Evolutionary conservation across 2,329 filamentous ascomycete genomes (phyloP), one percentile per base, ranked within the genome.

Genomic region (Calonectria naviculata): DNA sequence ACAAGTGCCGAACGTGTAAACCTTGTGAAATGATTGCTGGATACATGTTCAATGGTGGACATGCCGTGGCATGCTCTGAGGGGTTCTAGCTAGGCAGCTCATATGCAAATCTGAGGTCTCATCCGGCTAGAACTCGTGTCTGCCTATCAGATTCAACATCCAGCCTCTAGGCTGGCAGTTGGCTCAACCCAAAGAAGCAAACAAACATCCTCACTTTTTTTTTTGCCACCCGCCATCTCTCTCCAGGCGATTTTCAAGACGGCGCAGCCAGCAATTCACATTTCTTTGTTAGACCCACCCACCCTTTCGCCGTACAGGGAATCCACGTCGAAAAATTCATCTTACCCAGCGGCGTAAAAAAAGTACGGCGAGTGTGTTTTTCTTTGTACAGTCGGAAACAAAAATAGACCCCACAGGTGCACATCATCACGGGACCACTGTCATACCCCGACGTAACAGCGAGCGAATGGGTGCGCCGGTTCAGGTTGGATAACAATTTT

Each of bases 341-440:
- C 28, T 26, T 46, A 13, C 31, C 21, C 49, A 21, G n/a, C 64
- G 17, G 34, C 52, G 38, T 47, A 58, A 56, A 19, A 56, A 19
- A 56, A 26, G 47, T 24, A 36, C 52, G 26, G 10, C 44, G 29
- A 28, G 5, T n/a, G n/a, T n/a, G n/a, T 15, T 65, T 36, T 49
- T 17, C 38, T 26, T 36, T 42, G n/a, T 42, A 41, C 61, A 61
- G 13, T 36, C 19, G 34, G 13, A 31, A 65, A 19, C 28, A 49
- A 60, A 72, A 72, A 70, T 71, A 62, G 60, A 70, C 69, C 71
- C 75, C 76, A 78, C 76, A 78, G 74, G 47, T 38, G 36, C 29
- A 28, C 36, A 68, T 58, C 54, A 78, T 78, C 76, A 78, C 76
- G 76, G 76, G 76, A 77, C 56, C 65, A 29, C 28, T 47, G 26